Evolutionary conservation across 192 early-diverging fungal genomes (phyloP), one percentile per base, ranked within the genome.

Genomic region (Backusella luteola): DNA sequence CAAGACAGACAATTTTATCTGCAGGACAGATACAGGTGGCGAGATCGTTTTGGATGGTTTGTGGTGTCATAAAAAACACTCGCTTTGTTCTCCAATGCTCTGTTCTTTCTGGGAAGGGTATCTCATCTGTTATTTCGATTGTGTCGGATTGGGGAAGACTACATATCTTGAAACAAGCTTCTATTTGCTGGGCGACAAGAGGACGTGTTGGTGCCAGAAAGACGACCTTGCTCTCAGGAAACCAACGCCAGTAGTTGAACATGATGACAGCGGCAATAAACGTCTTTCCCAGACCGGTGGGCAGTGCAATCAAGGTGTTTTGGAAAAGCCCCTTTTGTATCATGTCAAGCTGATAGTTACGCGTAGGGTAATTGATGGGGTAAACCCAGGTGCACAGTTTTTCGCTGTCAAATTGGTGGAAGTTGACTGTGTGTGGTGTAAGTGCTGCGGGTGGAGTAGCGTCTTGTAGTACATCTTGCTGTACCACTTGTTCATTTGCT

Each of bases 181-280:
- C 88, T 75, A 96, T 94, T 73, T 98, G 97, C 79, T 98, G 97
- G 6, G 90, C 87, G 6, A 97, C 97, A 4, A 98, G 88, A 12
- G 97, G 96, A 76, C 91, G 91, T 9, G 97, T 98, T 0, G 97
- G 97, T 0, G 96, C 97, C 88, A 96, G 91, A 75, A 97, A 98
- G 12, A 98, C 84, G 29, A 96, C 90, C 59, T 93, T 90, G 4
- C 89, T 87, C 67, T 91, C 81, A 4, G 96, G 94, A 78, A 98
- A 98, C 97, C 97, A 98, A 17, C 94, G 90, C 71, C 88, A 93
- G 77, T 91, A 90, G 77, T 97, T 97, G 53, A 85, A 91, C 94
- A 98, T 97, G 0, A 97, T 93, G 0, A 98, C 97, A 4, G 95
- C 95, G 0, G 97, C 97, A 79, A 98, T 95, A 75, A 98, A 90